Percentiles rank a stretch among this genome's conserved stretches.
Evolutionary conservation across 1,284 basidiomycete species (phyloP).

Genomic region (Puccinia triticina): DNA sequence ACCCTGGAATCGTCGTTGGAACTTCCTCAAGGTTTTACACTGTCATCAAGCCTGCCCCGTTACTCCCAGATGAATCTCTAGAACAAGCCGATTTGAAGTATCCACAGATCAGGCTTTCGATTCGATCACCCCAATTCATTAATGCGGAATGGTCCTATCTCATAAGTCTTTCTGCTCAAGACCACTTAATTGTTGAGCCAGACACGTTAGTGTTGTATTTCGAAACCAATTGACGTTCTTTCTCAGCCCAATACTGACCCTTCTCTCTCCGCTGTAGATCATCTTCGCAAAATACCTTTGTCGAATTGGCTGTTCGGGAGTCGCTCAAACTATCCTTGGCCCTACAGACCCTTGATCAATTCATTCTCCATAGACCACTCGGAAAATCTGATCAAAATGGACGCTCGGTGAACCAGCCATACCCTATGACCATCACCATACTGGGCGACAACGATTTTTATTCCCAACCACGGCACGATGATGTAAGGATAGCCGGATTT

Average conservation of each 20-base stretch:
- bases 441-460: conserved; percentile 49
- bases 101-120: conserved; percentile 64
- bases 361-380: background rate
- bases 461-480: conserved; percentile 41
- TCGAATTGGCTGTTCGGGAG: conserved; percentile 37
- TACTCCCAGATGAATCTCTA: background rate
- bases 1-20: conserved; percentile 81
- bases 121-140: conserved; percentile 88
- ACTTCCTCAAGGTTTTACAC: conserved; percentile 94
- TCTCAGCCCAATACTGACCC: too few relatives aligned
- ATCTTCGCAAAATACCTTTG: conserved; percentile 24
- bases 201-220: background rate
- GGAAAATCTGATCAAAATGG: background rate
- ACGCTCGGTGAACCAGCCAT: background rate
- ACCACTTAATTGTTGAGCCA: background rate
- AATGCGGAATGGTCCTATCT: conserved; percentile 77
- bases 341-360: background rate
- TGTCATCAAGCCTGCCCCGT: conserved; percentile 55
- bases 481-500: conserved; percentile 10
- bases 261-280: background rate
- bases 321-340: conserved; percentile 35
- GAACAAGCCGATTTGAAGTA: background rate
- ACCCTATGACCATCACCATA: conserved; percentile 18
- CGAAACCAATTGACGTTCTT: background rate
- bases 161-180: background rate